Conservation (phyloP, 73 alveolate genomes). For the Stentor coeruleus region DNA sequence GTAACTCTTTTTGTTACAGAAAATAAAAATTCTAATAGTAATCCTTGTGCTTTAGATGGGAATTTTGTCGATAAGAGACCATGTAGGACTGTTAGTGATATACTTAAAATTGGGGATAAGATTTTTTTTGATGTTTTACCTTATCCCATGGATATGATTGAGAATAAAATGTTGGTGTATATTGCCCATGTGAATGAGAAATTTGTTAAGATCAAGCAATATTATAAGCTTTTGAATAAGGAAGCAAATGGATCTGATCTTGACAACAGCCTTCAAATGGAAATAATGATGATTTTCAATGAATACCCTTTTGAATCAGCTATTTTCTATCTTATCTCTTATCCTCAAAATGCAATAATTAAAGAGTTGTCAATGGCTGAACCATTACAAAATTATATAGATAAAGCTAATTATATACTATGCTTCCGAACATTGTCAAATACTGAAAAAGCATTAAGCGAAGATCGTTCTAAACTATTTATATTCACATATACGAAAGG, state of each 20-base stretch:
- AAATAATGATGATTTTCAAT: background rate
- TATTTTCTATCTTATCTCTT: too few relatives aligned
- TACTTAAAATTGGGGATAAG: too few relatives aligned
- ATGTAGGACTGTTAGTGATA: too few relatives aligned
- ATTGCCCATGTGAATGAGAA: background rate
- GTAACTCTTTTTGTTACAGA: too few relatives aligned
- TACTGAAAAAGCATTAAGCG: background rate
- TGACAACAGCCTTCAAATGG: background rate
- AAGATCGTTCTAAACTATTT: background rate
- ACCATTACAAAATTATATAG: too few relatives aligned
- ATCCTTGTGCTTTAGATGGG: too few relatives aligned
- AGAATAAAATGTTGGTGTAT: too few relatives aligned
- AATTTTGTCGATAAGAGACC: too few relatives aligned
- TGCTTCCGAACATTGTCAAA: background rate
- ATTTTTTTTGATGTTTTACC: too few relatives aligned
- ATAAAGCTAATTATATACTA: background rate
- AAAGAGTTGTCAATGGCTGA: background rate
- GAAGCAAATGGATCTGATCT: background rate
- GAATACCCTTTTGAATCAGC: background rate
- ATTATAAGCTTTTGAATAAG: background rate
- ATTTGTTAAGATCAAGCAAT: background rate
- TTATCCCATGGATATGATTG: too few relatives aligned
- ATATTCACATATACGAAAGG: background rate
- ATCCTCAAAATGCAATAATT: background rate
- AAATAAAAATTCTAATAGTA: too few relatives aligned